Evolutionary conservation across 371 early-diverging fungal species (phyloP).

Genomic region (Mucor velutinosus): DNA sequence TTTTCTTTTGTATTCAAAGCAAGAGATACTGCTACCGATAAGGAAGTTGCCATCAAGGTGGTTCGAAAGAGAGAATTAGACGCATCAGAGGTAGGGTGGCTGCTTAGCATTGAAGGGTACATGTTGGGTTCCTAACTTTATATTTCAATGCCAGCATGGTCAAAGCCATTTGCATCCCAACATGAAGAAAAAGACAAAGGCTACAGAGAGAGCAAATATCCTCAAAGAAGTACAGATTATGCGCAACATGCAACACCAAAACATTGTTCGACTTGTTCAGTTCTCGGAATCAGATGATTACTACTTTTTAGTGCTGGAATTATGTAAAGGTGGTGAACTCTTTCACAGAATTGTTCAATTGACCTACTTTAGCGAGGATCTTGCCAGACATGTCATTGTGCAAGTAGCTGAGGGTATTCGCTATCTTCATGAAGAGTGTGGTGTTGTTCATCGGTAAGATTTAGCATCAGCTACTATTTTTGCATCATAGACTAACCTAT

Average conservation of each 20-base stretch:
- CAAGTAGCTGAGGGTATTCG: slow-evolving; percentile 91
- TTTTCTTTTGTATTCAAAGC: slow-evolving; percentile 82
- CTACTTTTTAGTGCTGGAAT: slow-evolving; percentile 85
- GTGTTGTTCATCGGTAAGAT: slow-evolving; percentile 83
- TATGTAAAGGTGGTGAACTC: slow-evolving; percentile 85
- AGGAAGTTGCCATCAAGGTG: slow-evolving; percentile 82
- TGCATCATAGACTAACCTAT: too few relatives aligned
- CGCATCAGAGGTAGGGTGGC: slow-evolving; percentile 49
- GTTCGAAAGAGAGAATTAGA: slow-evolving; percentile 66
- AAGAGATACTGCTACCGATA: slow-evolving; percentile 53
- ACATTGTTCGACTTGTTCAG: slow-evolving; percentile 77
- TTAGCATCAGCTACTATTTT: too few relatives aligned
- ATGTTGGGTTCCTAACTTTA: neutral
- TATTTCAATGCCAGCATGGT: neutral
- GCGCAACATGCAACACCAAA: slow-evolving; percentile 77
- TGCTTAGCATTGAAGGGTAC: neutral
- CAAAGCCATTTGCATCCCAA: slow-evolving; percentile 42
- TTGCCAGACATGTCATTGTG: slow-evolving; percentile 80
- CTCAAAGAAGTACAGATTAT: slow-evolving; percentile 90
- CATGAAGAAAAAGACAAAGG: slow-evolving; percentile 46
- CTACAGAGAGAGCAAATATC: slow-evolving; percentile 66
- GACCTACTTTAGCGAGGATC: slow-evolving; percentile 78
- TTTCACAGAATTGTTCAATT: slow-evolving; percentile 83
- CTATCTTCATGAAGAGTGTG: slow-evolving; percentile 87
- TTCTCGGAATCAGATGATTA: slow-evolving; percentile 65